Conservation (phyloP, 352 stramenopile genomes). For the Phytopythium chamaehyphon region DNA sequence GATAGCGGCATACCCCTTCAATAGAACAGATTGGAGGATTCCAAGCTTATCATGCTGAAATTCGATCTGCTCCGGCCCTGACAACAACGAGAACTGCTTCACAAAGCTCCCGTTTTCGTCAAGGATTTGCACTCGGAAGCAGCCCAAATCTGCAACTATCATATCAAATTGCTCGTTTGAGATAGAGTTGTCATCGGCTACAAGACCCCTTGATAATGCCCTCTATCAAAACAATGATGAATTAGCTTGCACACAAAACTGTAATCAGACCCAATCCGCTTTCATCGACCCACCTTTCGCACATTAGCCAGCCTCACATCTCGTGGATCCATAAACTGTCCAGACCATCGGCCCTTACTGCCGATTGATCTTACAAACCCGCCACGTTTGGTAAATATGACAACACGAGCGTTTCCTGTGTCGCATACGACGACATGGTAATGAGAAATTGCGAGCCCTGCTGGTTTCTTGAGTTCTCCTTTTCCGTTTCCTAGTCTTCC, state of each 20-base stretch:
- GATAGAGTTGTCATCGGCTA: slow-evolving; percentile 23
- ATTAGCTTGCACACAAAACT: too few species aligned
- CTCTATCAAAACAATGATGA: too few species aligned
- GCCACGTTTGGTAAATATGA: slow-evolving; percentile 53
- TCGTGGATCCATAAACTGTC: slow-evolving; percentile 43
- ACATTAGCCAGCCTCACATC: slow-evolving; percentile 57
- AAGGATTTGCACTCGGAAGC: slow-evolving; percentile 69
- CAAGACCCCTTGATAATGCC: slow-evolving; percentile 33
- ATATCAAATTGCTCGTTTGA: slow-evolving; percentile 70
- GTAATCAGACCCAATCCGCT: too few species aligned
- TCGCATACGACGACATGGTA: slow-evolving; percentile 70
- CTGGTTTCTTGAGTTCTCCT: slow-evolving; percentile 36
- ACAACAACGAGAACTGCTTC: slow-evolving; percentile 46
- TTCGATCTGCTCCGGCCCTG: slow-evolving; percentile 29
- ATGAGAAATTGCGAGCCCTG: slow-evolving; percentile 51
- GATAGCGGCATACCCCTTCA: slow-evolving; percentile 29
- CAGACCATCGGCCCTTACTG: slow-evolving; percentile 23
- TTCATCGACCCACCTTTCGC: slow-evolving; percentile 37
- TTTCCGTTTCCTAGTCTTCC: slow-evolving; percentile 21
- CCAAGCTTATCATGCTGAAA: slow-evolving; percentile 37
- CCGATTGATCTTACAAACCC: slow-evolving; percentile 44
- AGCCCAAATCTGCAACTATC: slow-evolving; percentile 57
- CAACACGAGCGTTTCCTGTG: slow-evolving; percentile 41
- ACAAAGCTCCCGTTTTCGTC: slow-evolving; percentile 51
- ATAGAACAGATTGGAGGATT: slow-evolving; percentile 16